Base-by-base conservation (phyloP, 2,329 filamentous ascomycete genomes). In the Cryoendolithus antarcticus region DNA sequence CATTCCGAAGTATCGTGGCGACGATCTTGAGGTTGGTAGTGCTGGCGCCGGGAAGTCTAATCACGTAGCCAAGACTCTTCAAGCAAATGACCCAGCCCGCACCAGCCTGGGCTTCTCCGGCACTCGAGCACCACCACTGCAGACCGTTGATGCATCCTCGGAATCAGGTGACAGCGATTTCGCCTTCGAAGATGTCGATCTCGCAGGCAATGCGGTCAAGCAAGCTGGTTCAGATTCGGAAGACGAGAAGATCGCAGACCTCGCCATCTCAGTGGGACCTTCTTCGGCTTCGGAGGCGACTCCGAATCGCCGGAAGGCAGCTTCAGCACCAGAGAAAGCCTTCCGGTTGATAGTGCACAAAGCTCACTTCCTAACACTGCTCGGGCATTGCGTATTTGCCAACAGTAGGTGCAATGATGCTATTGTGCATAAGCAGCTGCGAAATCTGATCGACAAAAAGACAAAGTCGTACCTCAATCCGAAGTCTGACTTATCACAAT, bases 381-480 rank as follows among this genome's bases (percentile, higher is more conserved):
- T 98, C 10, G 75, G 77, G 7, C 85, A 96, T 59, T 80, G 10
- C 73, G 82, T 48, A 68, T 76, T 41, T 77, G 88, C 55, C 40
- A 98, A 96, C 55, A 67, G 74, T 40, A 95, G 89, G 86, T 95
- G 88, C 62, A 93, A 93, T 52, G 45, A 56, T 30, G 27, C 29
- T 30, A 41, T 39, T 30, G 43, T 52, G 7, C 49, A 61, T 43
- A 66, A 31, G 4, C 62, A 62, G n/a, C 61, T 93, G 31, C 76
- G 72, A 39, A 64, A 70, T 31, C 67, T 88, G 30, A 58, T 94
- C 4, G 70, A 74, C 1, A 72, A 75, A 27, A 82, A 82, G 51
- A 77, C 74, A 24, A 59, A 81, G 21, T 67, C 67, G 0, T 78
- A 78, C 38, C 66, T 96, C 5, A 81, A 80, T 37, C 84, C 86